Evolutionary conservation across 441 rosid species (phyloP).

Genomic region (Erysimum pusillum): DNA sequence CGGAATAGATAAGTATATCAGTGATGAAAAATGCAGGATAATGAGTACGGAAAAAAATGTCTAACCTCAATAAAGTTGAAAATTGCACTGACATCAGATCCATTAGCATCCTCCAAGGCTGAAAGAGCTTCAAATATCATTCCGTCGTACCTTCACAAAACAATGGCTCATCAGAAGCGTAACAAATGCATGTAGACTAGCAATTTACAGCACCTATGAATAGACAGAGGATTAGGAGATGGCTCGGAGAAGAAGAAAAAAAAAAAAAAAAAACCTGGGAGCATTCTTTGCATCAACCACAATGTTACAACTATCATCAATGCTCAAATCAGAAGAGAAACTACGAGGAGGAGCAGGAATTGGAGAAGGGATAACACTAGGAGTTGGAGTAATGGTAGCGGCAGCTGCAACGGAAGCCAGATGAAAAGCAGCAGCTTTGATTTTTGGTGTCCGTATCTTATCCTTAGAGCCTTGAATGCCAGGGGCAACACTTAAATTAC

Average conservation of each 20-base stretch:
- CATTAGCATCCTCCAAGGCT: conserved; percentile 60
- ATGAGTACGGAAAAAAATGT: conserved; percentile 34
- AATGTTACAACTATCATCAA: conserved; percentile 50
- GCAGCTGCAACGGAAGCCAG: conserved; percentile 51
- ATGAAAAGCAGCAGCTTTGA: conserved; percentile 57
- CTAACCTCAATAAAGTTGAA: conserved; percentile 74
- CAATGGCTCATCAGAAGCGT: conserved; percentile 29
- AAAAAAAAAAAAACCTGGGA: conserved; percentile 61
- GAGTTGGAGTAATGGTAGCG: conserved; percentile 43
- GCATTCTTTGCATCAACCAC: conserved; percentile 57
- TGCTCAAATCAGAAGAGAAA: conserved; percentile 45
- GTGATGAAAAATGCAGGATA: conserved; percentile 7
- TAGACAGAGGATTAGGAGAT: conserved; percentile 11
- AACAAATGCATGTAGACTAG: conserved; percentile 22
- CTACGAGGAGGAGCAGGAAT: conserved; percentile 22
- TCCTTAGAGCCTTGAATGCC: conserved; percentile 72
- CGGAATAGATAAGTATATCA: background rate
- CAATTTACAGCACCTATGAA: conserved; percentile 15
- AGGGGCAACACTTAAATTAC: conserved; percentile 77
- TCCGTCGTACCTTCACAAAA: conserved; percentile 61
- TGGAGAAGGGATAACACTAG: conserved; percentile 42
- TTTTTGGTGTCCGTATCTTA: conserved; percentile 63
- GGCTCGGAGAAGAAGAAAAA: conserved; percentile 41
- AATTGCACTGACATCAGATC: conserved; percentile 66
- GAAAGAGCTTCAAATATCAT: conserved; percentile 84